These are phyloP conservation scores for Tetrapisispora iriomotensis DNA, from an alignment of 805 yeast genomes.

Conservation along the genomic window DNA sequence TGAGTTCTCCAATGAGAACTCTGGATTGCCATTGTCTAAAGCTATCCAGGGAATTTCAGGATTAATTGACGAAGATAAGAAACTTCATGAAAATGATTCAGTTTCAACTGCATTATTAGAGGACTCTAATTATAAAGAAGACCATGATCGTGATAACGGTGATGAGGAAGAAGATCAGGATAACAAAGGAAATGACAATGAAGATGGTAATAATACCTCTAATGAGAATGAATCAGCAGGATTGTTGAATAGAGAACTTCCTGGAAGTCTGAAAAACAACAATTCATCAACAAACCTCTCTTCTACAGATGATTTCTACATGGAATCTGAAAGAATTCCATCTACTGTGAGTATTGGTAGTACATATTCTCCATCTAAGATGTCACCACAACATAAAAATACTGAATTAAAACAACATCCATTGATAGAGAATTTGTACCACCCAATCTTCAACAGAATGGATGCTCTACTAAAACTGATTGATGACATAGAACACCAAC, in stretches of 20 bases:
- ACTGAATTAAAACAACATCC: conserved; percentile 29
- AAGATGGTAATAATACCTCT: not conserved
- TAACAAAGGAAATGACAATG: not conserved
- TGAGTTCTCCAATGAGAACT: conserved; percentile 9
- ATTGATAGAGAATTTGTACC: conserved; percentile 43
- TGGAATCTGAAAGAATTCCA: conserved; percentile 18
- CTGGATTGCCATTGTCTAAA: conserved; percentile 31
- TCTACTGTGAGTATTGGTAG: conserved; percentile 25
- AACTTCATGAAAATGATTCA: too few species aligned
- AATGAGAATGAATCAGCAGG: too few species aligned
- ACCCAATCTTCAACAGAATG: conserved; percentile 45
- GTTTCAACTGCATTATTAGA: too few species aligned
- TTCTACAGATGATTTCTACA: conserved; percentile 19
- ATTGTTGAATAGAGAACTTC: not conserved
- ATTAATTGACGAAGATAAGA: conserved; percentile 21
- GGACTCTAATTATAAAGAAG: conserved; percentile 7
- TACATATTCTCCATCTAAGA: conserved; percentile 11
- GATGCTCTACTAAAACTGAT: conserved; percentile 27
- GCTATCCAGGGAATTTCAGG: conserved; percentile 34
- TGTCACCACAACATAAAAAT: not conserved
- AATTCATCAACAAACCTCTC: conserved; percentile 9
- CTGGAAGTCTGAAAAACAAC: not conserved
- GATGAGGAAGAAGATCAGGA: not conserved
- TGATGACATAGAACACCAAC: conserved; percentile 11
- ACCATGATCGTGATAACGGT: not conserved